Evolutionary conservation across 345 rosid species (phyloP), one percentile per base, ranked within the genome.

Genomic region (Nasturtium officinale): DNA sequence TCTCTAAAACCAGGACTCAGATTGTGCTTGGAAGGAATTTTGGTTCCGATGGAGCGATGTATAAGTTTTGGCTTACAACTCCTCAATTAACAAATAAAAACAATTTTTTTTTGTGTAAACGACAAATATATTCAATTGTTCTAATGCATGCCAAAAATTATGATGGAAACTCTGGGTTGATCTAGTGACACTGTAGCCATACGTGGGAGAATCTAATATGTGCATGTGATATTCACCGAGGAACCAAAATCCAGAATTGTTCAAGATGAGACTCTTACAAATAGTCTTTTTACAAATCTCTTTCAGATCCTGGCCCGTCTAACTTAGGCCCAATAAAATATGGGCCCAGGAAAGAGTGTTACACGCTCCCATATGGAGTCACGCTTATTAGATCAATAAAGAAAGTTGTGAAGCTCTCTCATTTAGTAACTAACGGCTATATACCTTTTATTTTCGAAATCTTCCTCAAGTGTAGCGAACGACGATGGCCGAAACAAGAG

Each of bases 401-500:
- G 6, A 13, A 30, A 43, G 40, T 15, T 2, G 47, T 10, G 61
- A 29, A 25, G 43, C 64, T n/a, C 55, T 71, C 52, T 62, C 29
- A 43, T 15, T 5, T 38, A 63, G 65, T 33, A 46, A 53, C 20
- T 21, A 69, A 76, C 79, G 75, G 79, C 70, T 75, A 76, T 77
- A 52, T 77, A 57, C 72, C 63, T 15, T 65, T 0, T 3, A 53
- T 18, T 65, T 65, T 52, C 32, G 63, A 77, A 71, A 61, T 5
- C 13, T 7, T 33, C 58, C 53, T 7, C 18, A 9, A 57, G 47
- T 30, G 5, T 7, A 40, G 26, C 50, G 29, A 32, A 38, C 17
- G 50, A 48, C 40, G 2, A 77, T 80, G 87, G 89, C 75, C 40
- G 82, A 78, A 43, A 50, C 62, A 2, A 62, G 40, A 29, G 76